Base-by-base conservation (phyloP, 768 basidiomycete species). In the Tulasnella sp. region DNA sequence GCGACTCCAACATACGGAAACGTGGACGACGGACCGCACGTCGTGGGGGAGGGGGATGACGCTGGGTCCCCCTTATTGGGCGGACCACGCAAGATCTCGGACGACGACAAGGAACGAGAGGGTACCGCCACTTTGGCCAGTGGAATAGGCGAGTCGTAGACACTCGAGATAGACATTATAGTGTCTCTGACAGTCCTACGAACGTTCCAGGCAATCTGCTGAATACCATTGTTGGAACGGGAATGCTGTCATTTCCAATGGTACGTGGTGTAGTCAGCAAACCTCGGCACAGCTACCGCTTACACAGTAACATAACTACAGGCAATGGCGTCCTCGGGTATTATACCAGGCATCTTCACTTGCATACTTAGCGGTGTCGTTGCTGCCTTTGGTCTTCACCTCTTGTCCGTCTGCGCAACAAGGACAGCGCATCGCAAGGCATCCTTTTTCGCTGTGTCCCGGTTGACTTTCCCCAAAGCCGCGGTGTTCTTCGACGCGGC, bases 211-310 rank as follows among this genome's bases (percentile, higher is more conserved):
- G 47, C 26, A 94, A 94, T 77, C 81, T 97, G 52, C 82, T 88
- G 32, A 97, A 97, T 76, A 97, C 95, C 0, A 94, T 95, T 76
- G 90, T 97, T 75, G 94, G 94, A 16, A 95, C 75, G 92, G 92
- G 92, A 36, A 94, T 94, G 92, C 84, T 94, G 34, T 36, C 63
- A 8, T 68, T 39, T n/a, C 67, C 67, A 16, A 40, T 64, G 63
- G 63, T 64, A 39, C 32, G 63, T 64, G 63, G 63, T 62, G 34
- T 47, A 32, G 29, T 34, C 69, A 62, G 32, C 26, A 2, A 19
- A 17, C 14, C 14, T 17, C 32, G 6, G 8, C 29, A 6, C 5
- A 14, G 17, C 5, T 5, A 19, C 34, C 16, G 9, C 26, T 40
- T 70, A 63, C 26, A n/a, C 16, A 69, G 22, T 6, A 35, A 29